Percentiles rank a stretch among this genome's conserved stretches.
These are phyloP conservation scores for Ustilago crameri DNA, from an alignment of 1,284 basidiomycete species.

Conservation along the genomic window DNA sequence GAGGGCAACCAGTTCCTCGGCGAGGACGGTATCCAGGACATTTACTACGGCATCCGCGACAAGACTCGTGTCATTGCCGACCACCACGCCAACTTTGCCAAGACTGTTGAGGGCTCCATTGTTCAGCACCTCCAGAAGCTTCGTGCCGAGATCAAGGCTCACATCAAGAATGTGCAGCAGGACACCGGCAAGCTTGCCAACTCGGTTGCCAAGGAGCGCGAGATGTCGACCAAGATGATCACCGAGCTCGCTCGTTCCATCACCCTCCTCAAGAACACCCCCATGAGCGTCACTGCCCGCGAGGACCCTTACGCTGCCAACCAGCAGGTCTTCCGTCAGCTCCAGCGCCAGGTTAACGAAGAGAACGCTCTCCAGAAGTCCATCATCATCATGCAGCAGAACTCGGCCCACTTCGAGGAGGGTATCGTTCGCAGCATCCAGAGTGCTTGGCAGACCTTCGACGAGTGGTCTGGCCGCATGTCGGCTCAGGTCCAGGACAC, in stretches of 20 bases:
- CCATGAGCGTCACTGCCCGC: conserved; percentile 83
- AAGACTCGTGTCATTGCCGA: conserved; percentile 94
- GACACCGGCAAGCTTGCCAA: conserved; percentile 96
- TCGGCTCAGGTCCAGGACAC: conserved; percentile 81
- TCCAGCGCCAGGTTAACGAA: conserved; percentile 89
- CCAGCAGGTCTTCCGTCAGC: conserved; percentile 83
- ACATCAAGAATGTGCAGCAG: conserved; percentile 96
- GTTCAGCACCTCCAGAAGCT: conserved; percentile 98
- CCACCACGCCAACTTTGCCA: conserved; percentile 93
- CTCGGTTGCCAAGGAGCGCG: conserved; percentile 91
- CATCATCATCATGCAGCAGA: conserved; percentile 98
- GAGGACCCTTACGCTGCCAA: conserved; percentile 87
- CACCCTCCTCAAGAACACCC: conserved; percentile 92
- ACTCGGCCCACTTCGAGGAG: conserved; percentile 95
- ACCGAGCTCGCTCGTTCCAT: conserved; percentile 88
- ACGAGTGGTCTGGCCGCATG: conserved; percentile 92
- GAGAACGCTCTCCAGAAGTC: conserved; percentile 98
- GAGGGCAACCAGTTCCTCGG: conserved; percentile 77
- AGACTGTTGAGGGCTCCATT: conserved; percentile 95
- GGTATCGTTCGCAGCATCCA: conserved; percentile 95
- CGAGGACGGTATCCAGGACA: conserved; percentile 75
- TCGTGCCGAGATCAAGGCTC: conserved; percentile 92
- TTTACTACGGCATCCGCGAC: conserved; percentile 89
- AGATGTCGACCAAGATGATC: conserved; percentile 86
- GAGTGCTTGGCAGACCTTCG: conserved; percentile 95